Base-by-base conservation (phyloP, 495 filamentous ascomycete species). In the Echria macrotheca region DNA sequence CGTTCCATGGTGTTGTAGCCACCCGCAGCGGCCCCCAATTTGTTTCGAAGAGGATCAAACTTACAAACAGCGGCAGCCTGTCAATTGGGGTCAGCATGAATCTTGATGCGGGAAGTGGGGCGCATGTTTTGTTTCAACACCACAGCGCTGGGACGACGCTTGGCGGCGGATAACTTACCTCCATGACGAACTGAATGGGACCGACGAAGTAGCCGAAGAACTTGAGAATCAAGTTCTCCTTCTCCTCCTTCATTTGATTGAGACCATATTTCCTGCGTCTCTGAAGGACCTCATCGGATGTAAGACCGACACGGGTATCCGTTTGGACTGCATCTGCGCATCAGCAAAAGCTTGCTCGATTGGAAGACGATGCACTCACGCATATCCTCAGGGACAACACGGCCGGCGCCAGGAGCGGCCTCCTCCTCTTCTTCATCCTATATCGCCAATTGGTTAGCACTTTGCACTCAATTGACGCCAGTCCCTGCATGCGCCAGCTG, bases 111-210 rank as follows among this genome's bases (percentile, higher is more conserved):
- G 44, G 21, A 39, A 49, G 52, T 56, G 59, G 54, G 43, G 54
- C 50, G n/a, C n/a, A n/a, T n/a, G 52, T 62, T 62, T 60, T 52
- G 61, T 65, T 65, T 65, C 61, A 47, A 26, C 36, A 52, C 28
- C 36, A 28, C 35, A 47, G 54, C 37, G 50, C 42, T 36, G 36
- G 44, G 44, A 32, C 52, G 50, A 51, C 19, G 26, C 29, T 25
- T n/a, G 24, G 25, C 25, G 24, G 37, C 37, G 49, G 51, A 45
- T 26, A 45, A 67, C 78, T 64, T 72, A 87, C 84, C 79, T 91
- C 86, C 89, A 95, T 95, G 63, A 94, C 89, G 69, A 89, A 90
- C 64, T 95, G 89, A 59, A 95, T 91, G 25, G 89, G 89, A 53
- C 89, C 89, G 55, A 90, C 75, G 70, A 95, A 95, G 72, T 85